phyloP scores from a whole-genome alignment of 257 asterid genomes.

The Rehmannia glutinosa region DNA sequence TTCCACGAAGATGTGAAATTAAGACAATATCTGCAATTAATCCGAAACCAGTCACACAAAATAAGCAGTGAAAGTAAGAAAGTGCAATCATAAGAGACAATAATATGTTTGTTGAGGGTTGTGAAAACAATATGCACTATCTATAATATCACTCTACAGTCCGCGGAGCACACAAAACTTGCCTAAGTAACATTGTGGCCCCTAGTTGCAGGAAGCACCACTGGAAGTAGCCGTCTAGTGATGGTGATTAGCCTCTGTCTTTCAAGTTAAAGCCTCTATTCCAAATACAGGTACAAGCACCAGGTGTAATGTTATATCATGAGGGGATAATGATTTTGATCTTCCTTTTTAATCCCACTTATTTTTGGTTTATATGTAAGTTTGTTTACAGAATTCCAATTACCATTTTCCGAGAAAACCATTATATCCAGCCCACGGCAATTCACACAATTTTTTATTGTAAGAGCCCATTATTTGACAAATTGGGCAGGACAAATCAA shows the following conservation, averaged over 20 bases:
- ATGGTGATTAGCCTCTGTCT: neutral
- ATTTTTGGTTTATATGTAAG: neutral
- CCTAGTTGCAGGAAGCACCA: conserved; percentile 1
- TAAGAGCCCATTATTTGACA: no score
- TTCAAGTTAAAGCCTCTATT: neutral
- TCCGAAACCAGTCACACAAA: neutral
- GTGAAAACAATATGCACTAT: no score
- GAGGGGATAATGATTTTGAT: neutral
- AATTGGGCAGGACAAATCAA: neutral
- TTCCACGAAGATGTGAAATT: neutral
- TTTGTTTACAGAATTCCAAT: neutral
- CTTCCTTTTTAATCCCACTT: neutral
- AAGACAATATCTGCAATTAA: neutral
- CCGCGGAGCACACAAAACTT: neutral
- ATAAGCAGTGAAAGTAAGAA: no score
- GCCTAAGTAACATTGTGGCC: neutral
- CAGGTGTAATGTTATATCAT: neutral
- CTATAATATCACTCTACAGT: neutral
- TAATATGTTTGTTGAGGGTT: neutral
- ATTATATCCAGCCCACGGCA: neutral
- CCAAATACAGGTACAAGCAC: conserved; percentile 4
- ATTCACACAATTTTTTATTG: neutral
- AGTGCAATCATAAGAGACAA: neutral
- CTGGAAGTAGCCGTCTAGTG: neutral
- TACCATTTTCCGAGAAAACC: neutral